Conservation (phyloP, 2,329 filamentous ascomycete genomes). For the Ceratocystis lukuohia region DNA sequence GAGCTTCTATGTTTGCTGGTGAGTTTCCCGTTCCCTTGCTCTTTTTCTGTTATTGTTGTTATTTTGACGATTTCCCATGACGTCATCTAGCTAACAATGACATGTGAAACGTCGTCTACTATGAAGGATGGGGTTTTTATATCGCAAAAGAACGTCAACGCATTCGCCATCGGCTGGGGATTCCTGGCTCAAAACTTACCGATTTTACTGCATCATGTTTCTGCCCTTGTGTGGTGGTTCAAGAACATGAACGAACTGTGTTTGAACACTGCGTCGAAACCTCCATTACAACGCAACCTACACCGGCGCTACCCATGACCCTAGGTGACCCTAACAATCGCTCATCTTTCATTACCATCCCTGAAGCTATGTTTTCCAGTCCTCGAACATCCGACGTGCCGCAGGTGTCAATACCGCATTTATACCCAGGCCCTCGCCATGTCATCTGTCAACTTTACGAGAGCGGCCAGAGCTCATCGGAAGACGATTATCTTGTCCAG, state of each 20-base stretch:
- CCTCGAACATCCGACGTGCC: constrained; percentile 4
- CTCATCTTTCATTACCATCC: constrained; percentile 18
- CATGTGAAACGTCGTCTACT: constrained; percentile 17
- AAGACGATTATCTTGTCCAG: constrained; percentile 13
- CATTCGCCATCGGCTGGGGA: constrained; percentile 17
- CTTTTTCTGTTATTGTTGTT: not conserved
- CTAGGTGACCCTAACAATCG: constrained; percentile 17
- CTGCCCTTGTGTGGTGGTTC: constrained; percentile 16
- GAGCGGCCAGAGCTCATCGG: constrained; percentile 10
- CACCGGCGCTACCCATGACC: constrained; percentile 16
- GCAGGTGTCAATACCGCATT: not conserved
- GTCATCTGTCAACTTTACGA: constrained; percentile 16
- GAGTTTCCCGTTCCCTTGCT: not conserved
- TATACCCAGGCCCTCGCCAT: not conserved
- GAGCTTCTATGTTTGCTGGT: constrained; percentile 11
- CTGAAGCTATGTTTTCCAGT: constrained; percentile 12
- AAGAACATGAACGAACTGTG: constrained; percentile 18
- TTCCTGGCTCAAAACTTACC: constrained; percentile 11
- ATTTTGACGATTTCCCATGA: not conserved
- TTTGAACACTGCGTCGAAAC: constrained; percentile 18
- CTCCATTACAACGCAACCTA: constrained; percentile 16
- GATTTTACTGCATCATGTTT: constrained; percentile 17
- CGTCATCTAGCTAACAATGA: constrained; percentile 15
- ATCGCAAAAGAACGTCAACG: constrained; percentile 15
- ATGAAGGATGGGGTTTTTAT: constrained; percentile 19